Percentiles rank a stretch among this genome's conserved stretches.
Evolutionary conservation across 768 basidiomycete species (phyloP).

Genomic region (Dentipellis fragilis): DNA sequence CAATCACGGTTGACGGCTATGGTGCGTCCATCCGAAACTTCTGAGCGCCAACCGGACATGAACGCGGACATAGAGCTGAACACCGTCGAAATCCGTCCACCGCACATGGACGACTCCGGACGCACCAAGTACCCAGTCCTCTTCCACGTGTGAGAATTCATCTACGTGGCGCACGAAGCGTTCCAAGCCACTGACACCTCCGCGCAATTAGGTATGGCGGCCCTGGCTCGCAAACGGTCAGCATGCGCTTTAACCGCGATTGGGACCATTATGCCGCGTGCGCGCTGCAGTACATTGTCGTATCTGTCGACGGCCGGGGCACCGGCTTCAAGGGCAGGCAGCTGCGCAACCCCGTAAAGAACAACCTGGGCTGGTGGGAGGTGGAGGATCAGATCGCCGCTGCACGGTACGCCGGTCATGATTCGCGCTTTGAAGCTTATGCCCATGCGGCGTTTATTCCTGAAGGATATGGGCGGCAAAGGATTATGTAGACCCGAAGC

Average conservation of each 20-base stretch:
- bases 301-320: slow-evolving; percentile 86
- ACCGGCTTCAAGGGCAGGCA: slow-evolving; percentile 85
- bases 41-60: too few species aligned
- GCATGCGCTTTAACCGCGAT: slow-evolving; percentile 54
- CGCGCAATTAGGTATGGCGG: slow-evolving; percentile 67
- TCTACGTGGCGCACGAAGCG: neutral
- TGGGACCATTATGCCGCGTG: slow-evolving; percentile 87
- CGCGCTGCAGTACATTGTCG: slow-evolving; percentile 73
- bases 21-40: slow-evolving; percentile 26
- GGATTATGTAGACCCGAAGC: slow-evolving; percentile 76
- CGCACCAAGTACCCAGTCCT: slow-evolving; percentile 92
- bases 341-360: slow-evolving; percentile 80
- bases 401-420: slow-evolving; percentile 48
- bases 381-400: slow-evolving; percentile 83
- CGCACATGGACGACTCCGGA: slow-evolving; percentile 90
- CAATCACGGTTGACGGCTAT: slow-evolving; percentile 72
- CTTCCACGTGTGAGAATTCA: slow-evolving; percentile 57
- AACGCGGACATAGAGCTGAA: slow-evolving; percentile 56
- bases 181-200: slow-evolving; percentile 2
- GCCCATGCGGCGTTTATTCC: neutral
- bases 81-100: slow-evolving; percentile 84
- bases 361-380: slow-evolving; percentile 84
- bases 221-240: slow-evolving; percentile 73
- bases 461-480: slow-evolving; percentile 73
- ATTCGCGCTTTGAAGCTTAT: slow-evolving; percentile 4